Base-by-base conservation (phyloP, 768 basidiomycete genomes). In the Hysterangium stoloniferum region DNA sequence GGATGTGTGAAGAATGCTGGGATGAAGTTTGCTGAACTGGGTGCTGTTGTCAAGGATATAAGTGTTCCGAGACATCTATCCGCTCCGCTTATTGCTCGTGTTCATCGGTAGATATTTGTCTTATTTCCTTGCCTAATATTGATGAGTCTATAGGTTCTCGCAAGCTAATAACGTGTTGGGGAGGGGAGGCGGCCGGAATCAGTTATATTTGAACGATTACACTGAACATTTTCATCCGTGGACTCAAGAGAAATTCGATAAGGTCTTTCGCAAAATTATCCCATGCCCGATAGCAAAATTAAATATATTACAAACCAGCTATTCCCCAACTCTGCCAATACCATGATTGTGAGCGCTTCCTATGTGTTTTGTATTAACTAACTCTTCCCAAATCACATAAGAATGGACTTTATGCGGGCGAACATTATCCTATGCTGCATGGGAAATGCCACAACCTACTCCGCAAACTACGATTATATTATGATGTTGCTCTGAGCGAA, bases 21-120 rank as follows among this genome's bases (percentile, higher is more conserved):
- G 9, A 54, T 56, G 48, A 55, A 66, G 40, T 71, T 72, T 37
- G 52, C 52, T 41, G 59, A 58, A 1, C 61, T 74, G 7, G 72
- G 72, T 11, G 72, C 72, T 0, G 62, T 59, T 11, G 67, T 74
- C 0, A 59, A 66, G 19, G 70, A 71, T 33, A 64, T 74, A 1
- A 70, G 69, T 15, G 61, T 71, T 4, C 72, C 73, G 1, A 59
- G 66, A 54, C 71, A 68, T 57, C 54, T 62, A 6, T 45, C 57
- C 13, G 59, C 45, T n/a, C 12, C 48, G 29, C 27, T 52, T 8
- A 15, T 59, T 24, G 52, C 0, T 41, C 57, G 17, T 46, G 47
- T 38, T 34, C 33, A 35, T 22, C 20, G 47, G 47, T 48, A 19
- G 19, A n/a, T 13, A 36, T 7, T 34, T 36, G 15, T 19, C 22